Evolutionary conservation across 148 eudicot genomes (phyloP), one percentile per base, ranked within the genome.

Genomic region (Heliamphora exappendiculata): DNA sequence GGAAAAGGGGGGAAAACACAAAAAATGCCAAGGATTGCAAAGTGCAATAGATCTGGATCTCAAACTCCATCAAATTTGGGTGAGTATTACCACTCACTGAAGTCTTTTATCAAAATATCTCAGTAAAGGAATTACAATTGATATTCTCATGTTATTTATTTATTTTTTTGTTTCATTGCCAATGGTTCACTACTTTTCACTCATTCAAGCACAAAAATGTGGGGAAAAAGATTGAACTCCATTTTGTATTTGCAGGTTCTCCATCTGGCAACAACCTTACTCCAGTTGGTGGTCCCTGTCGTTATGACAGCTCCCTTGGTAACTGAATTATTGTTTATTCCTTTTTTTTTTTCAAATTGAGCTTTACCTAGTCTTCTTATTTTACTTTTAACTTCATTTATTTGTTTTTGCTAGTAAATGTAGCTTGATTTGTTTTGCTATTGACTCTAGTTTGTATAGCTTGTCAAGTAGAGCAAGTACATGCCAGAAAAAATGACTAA

Each of bases 241-340:
- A 39, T 54, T 62, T 45, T 83, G 26, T 58, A n/a, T 74, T 72
- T 90, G 85, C 93, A 92, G 99, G 91, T 79, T 95, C 97, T 68
- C 96, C 97, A 28, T 78, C 82, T 11, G 91, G 88, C 83, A 88
- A 89, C 73, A 89, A 78, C 81, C 89, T 91, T 59, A 89, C 97
- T 76, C 91, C 92, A 29, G 77, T 80, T 75, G 97, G 99, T 75
- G 97, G 99, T 74, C 81, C 97, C 60, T 91, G 97, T 79, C 94
- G 99, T 73, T 92, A 95, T 81, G 99, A 95, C 85, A 95, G 92
- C 86, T 95, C 99, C 72, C 87, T 95, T 50, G 97, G 97, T 92
- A 87, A 85, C 17, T 71, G n/a, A 44, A 50, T 57, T 62, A 34
- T 67, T 49, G 55, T 57, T 58, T 67, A 16, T 73, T 34, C 17